A percentile compares a stretch with the other conserved stretches of the same genome.
Evolutionary conservation across 177 flowering plant species (phyloP).

Genomic region (Vitis hybrid): DNA sequence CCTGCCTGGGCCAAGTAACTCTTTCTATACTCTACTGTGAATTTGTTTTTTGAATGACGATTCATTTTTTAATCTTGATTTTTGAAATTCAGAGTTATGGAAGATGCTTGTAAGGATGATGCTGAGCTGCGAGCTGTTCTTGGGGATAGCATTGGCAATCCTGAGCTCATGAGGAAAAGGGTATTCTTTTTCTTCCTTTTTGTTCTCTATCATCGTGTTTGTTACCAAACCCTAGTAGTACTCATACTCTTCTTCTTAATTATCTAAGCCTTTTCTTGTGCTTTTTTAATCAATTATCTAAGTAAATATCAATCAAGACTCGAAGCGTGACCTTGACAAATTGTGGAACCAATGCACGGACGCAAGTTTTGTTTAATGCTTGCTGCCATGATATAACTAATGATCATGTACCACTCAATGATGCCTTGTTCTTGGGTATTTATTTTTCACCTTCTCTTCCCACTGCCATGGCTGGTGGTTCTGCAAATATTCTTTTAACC

Average conservation of each 20-base stretch:
- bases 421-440: neutral
- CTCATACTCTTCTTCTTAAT: no score
- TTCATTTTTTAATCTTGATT: neutral
- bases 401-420: neutral
- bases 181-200: slow-evolving; percentile 18
- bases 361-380: no score
- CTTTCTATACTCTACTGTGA: neutral
- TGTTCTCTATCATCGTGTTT: neutral
- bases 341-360: no score
- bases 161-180: slow-evolving; percentile 79
- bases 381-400: no score
- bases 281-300: no score
- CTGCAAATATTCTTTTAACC: no score
- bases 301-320: no score
- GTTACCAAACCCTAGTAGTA: no score
- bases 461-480: no score
- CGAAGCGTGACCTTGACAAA: no score
- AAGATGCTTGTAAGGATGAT: slow-evolving; percentile 79
- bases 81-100: slow-evolving; percentile 53
- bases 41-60: slow-evolving; percentile 12
- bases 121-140: slow-evolving; percentile 79
- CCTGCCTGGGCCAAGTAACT: slow-evolving; percentile 89
- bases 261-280: no score
- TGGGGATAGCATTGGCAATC: slow-evolving; percentile 90
- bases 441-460: no score